Evolutionary conservation across 108 stramenopile genomes (phyloP).

Genomic region (Discostella pseudostelligera): DNA sequence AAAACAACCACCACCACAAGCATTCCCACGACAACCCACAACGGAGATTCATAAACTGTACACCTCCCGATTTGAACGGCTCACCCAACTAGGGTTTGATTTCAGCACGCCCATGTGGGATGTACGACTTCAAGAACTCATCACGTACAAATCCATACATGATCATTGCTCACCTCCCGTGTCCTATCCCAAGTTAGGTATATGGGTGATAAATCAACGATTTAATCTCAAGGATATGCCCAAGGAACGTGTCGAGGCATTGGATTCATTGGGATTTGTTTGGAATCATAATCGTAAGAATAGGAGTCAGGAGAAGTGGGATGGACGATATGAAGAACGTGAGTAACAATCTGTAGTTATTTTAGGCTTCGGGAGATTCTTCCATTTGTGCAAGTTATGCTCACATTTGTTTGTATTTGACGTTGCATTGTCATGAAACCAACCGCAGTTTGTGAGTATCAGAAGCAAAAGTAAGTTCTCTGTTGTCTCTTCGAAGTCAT

Average conservation of each 20-base stretch:
- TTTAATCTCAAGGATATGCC: slow-evolving; percentile 43
- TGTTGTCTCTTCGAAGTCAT: background rate
- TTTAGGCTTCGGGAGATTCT: too few relatives aligned
- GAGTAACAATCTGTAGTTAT: background rate
- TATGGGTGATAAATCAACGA: slow-evolving; percentile 46
- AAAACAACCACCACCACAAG: background rate
- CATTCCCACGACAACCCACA: background rate
- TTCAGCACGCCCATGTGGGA: slow-evolving; percentile 41
- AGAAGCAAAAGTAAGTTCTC: slow-evolving; percentile 18
- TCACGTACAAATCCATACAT: slow-evolving; percentile 16
- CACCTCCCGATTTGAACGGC: slow-evolving; percentile 21
- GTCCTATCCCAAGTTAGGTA: slow-evolving; percentile 28
- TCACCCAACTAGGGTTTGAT: slow-evolving; percentile 39
- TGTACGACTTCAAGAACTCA: slow-evolving; percentile 30
- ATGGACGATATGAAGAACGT: slow-evolving; percentile 19
- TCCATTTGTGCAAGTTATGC: too few relatives aligned
- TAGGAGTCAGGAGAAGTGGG: slow-evolving; percentile 28
- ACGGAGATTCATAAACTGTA: background rate
- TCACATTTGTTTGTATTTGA: background rate
- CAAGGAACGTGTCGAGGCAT: slow-evolving; percentile 29
- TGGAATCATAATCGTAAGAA: slow-evolving; percentile 49
- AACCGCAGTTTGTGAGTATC: slow-evolving; percentile 3
- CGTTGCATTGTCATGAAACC: background rate
- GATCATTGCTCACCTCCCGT: slow-evolving; percentile 26
- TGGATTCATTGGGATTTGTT: slow-evolving; percentile 46